Percentiles rank a stretch among this genome's conserved stretches.
Evolutionary conservation across 225 moss, liverwort and hornwort genomes (phyloP).

Genomic region (Neckera pumila): DNA sequence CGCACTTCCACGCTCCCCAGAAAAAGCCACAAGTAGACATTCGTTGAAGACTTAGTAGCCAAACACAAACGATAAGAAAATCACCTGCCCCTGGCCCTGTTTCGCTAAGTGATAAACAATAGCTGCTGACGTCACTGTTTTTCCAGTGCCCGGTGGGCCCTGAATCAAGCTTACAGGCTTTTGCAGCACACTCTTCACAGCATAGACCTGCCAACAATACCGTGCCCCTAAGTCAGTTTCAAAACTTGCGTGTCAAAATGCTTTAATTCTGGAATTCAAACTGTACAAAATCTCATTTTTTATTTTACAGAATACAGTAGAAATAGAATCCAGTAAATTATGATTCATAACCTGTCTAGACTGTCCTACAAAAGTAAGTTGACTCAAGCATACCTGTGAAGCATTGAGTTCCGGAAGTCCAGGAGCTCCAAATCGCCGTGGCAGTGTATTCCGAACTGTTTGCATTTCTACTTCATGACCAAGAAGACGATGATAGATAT

Average conservation of each 20-base stretch:
- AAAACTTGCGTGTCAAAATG: neutral
- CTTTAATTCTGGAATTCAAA: neutral
- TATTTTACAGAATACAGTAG: neutral
- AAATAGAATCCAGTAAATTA: neutral
- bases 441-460: conserved; percentile 82
- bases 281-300: neutral
- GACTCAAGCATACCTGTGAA: conserved; percentile 54
- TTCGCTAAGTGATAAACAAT: conserved; percentile 96
- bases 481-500: conserved; percentile 93
- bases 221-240: neutral
- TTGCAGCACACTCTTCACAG: conserved; percentile 89
- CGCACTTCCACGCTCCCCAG: neutral
- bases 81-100: conserved; percentile 95
- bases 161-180: conserved; percentile 99
- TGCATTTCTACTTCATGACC: conserved; percentile 89
- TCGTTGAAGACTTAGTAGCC: neutral
- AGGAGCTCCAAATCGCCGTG: conserved; percentile 92
- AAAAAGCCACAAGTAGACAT: neutral
- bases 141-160: conserved; percentile 96
- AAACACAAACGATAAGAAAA: neutral
- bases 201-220: conserved; percentile 50
- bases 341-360: neutral
- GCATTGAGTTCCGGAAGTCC: conserved; percentile 94
- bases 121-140: conserved; percentile 96
- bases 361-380: neutral